These are phyloP conservation scores for Gaeumannomyces sp. DNA, from an alignment of 2,329 filamentous ascomycete species.

Conservation along the genomic window DNA sequence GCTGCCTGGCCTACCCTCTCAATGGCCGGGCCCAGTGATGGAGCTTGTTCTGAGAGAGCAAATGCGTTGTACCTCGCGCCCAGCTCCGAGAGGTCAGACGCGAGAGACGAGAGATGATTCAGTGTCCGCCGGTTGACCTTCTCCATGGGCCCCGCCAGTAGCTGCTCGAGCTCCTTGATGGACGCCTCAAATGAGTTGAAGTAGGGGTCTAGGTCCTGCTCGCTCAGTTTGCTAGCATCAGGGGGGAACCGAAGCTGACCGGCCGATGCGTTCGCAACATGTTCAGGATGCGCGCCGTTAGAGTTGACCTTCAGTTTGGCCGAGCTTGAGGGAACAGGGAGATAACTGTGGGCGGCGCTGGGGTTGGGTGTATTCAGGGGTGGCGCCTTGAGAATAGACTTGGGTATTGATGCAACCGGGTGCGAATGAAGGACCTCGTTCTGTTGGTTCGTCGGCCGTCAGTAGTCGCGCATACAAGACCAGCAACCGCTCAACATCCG, in stretches of 20 bases:
- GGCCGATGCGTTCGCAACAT: slow-evolving; percentile 20
- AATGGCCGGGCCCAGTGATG: slow-evolving; percentile 83
- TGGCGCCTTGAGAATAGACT: slow-evolving; percentile 91
- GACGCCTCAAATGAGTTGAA: slow-evolving; percentile 90
- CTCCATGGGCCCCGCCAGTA: slow-evolving; percentile 90
- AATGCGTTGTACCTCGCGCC: slow-evolving; percentile 97
- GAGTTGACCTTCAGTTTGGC: slow-evolving; percentile 70
- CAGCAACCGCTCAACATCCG: neutral
- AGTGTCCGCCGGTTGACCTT: slow-evolving; percentile 90
- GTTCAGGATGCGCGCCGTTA: slow-evolving; percentile 26
- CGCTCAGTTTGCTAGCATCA: slow-evolving; percentile 66
- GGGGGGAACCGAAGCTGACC: slow-evolving; percentile 75
- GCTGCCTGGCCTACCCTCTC: slow-evolving; percentile 92
- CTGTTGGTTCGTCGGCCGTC: slow-evolving; percentile 50
- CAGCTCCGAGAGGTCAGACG: slow-evolving; percentile 83
- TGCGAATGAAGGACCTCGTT: slow-evolving; percentile 92
- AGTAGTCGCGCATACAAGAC: slow-evolving; percentile 15
- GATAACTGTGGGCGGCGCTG: slow-evolving; percentile 74
- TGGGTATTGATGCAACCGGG: slow-evolving; percentile 84
- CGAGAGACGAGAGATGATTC: slow-evolving; percentile 75
- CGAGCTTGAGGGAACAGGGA: slow-evolving; percentile 78
- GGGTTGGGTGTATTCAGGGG: slow-evolving; percentile 93
- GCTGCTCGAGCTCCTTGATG: slow-evolving; percentile 81
- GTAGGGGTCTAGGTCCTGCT: slow-evolving; percentile 91
- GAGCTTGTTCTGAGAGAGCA: slow-evolving; percentile 85